Base-by-base conservation (phyloP, 805 yeast species). In the Sugiyamaella chiloensis region DNA sequence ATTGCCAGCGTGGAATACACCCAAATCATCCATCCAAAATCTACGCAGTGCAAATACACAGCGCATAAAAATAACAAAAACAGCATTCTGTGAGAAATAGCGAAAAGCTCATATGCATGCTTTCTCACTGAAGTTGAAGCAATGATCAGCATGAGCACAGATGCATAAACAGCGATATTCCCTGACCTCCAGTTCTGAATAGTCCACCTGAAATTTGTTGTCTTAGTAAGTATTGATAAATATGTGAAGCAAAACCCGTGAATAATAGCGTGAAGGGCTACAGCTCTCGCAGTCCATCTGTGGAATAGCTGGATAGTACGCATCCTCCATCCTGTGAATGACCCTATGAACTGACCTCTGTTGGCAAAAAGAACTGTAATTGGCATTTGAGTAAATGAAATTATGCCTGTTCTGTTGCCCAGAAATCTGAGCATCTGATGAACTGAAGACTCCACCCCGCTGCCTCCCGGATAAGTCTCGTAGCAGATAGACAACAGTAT, bases 341-440 rank as follows among this genome's bases (percentile, higher is more conserved):
- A 66, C 52, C 76, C 75, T 56, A 85, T 67, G 16, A 86, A 79
- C 60, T 84, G 86, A 61, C 86, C 86, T 55, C 93, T 71, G 30
- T 83, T 82, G 3, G 87, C 87, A 63, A 85, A 63, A 26, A 63
- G 26, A 17, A 59, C 45, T 34, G 63, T 41, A 14, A 62, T 35
- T 1, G 68, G 68, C 20, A 58, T 4, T 23, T 60, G 53, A 17
- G 60, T 50, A 24, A 57, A 56, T 1, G 58, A 52, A 19, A 57
- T 54, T 19, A 57, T 54, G 0, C 58, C 60, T 1, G 60, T 50
- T 29, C 60, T 12, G 31, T 52, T 54, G 20, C 60, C 60, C 11
- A 57, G n/a, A 42, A 46, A 56, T 2, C 52, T 24, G 24, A 54
- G 34, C 11, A 54, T 17, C 34, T 57, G 60, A 12, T 51, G 51